Base-by-base conservation (phyloP, 331 rosid genomes). In the Saraca asoca region DNA sequence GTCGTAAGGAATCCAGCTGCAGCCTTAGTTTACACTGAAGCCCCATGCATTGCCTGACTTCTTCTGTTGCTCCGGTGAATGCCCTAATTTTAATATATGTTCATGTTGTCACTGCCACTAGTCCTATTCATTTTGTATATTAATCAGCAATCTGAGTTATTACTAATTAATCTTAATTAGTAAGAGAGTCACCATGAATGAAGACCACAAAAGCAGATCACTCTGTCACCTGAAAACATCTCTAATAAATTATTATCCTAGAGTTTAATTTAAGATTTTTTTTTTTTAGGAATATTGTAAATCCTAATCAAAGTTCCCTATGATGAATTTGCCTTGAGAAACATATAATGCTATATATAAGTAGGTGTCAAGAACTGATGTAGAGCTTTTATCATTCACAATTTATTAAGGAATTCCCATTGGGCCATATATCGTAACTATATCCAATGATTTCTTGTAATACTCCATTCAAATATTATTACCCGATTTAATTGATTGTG, bases 1-100 rank as follows among this genome's bases (percentile, higher is more conserved):
- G 64, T 74, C 74, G 65, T 41, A 77, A 69, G 79, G 79, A 81
- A 77, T 81, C 93, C 78, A 42, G 46, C 14, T 41, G 67, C 78
- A 66, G 75, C 75, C 73, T 79, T 78, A 1, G 3, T 24, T 24
- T 24, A 6, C 71, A 15, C 58, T 62, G 19, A 68, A 57, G 58
- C 59, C 49, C 20, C 57, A n/a, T 44, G 4, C 48, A 42, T 7
- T 34, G 42, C 42, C 71, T 52, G 62, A 42, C 63, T 74, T 51
- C 15, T 51, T 42, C 12, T 66, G 58, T 17, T 58, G 66, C 63
- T 74, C 15, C 39, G 52, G 59, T 57, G 3, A 14, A 50, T 65
- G 14, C 31, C 24, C 56, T 52, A 35, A 15, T 24, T 58, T 50
- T 51, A 35, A 33, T 41, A 7, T 10, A 39, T 39, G 11, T 39